These are phyloP conservation scores for Gnomoniopsis smithogilvyi DNA, from an alignment of 2,329 filamentous ascomycete genomes.

Conservation along the genomic window DNA sequence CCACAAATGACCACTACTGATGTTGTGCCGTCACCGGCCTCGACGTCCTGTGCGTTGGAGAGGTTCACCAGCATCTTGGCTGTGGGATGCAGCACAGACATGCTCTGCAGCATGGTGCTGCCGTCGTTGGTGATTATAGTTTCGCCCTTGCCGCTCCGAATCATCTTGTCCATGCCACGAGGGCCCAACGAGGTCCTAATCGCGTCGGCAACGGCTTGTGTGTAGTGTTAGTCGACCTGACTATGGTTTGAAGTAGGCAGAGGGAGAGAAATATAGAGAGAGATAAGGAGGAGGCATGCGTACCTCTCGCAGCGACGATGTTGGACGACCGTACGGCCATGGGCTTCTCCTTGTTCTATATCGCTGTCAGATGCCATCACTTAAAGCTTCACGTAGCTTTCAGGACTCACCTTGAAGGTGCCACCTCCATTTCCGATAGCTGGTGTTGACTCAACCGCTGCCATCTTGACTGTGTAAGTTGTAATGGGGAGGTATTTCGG, in stretches of 20 bases:
- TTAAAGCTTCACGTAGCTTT: conserved; percentile 12
- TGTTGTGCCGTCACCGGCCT: conserved; percentile 96
- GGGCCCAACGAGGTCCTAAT: conserved; percentile 95
- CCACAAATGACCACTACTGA: conserved; percentile 98
- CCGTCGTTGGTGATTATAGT: conserved; percentile 99
- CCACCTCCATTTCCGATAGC: conserved; percentile 41
- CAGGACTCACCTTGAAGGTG: conserved; percentile 51
- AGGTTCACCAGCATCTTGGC: conserved; percentile 99
- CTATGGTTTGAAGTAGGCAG: conserved; percentile 8
- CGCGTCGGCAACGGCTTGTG: conserved; percentile 87
- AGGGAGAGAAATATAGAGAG: neutral
- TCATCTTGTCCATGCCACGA: conserved; percentile 99
- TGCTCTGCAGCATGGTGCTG: conserved; percentile 98
- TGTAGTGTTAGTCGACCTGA: conserved; percentile 4
- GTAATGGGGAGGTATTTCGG: conserved; percentile 1
- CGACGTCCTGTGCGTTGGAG: conserved; percentile 94
- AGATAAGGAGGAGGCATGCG: conserved; percentile 22
- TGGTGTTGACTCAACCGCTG: conserved; percentile 42
- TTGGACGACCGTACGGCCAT: conserved; percentile 94
- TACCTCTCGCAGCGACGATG: conserved; percentile 95
- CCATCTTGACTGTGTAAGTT: conserved; percentile 30
- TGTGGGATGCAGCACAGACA: conserved; percentile 99
- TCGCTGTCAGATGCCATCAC: conserved; percentile 30
- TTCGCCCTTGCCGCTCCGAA: conserved; percentile 92
- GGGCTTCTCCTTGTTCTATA: conserved; percentile 91